Evolutionary conservation across 352 stramenopile species (phyloP).

Genomic region (Halophytophthora polymorphica): DNA sequence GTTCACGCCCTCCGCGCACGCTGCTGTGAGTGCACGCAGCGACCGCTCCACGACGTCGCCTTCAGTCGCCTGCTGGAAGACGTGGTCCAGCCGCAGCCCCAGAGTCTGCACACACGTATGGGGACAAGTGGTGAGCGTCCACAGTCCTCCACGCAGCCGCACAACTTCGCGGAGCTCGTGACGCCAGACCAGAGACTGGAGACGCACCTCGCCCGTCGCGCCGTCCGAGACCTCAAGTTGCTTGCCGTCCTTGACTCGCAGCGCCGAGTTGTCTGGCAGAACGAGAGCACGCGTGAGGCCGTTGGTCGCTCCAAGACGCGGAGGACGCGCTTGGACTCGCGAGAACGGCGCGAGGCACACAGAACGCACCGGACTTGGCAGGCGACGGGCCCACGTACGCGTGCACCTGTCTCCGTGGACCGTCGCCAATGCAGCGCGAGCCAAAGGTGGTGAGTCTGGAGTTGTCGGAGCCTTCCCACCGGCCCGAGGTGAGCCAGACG

Average conservation of each 20-base stretch:
- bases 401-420: constrained; percentile 23
- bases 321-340: too few species aligned
- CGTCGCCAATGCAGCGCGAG: background rate
- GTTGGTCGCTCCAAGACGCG: too few species aligned
- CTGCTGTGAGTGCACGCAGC: constrained; percentile 33
- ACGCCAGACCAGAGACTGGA: background rate
- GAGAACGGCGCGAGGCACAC: too few species aligned
- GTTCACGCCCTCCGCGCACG: constrained; percentile 55
- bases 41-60: constrained; percentile 45
- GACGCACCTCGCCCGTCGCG: constrained; percentile 27
- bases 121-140: too few species aligned
- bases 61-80: constrained; percentile 40
- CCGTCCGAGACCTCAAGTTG: constrained; percentile 28
- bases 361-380: constrained; percentile 18
- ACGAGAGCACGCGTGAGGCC: background rate
- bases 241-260: constrained; percentile 47
- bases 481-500: too few species aligned
- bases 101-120: constrained; percentile 16
- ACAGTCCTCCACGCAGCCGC: too few species aligned
- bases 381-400: constrained; percentile 18
- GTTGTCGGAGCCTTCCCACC: too few species aligned
- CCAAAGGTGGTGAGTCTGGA: background rate
- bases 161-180: too few species aligned
- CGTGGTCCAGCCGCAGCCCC: constrained; percentile 30
- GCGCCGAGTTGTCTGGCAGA: constrained; percentile 25